Percentiles rank a stretch among this genome's conserved stretches.
Conservation (phyloP, 1,284 basidiomycete species). For the Cryptococcus sp. region DNA sequence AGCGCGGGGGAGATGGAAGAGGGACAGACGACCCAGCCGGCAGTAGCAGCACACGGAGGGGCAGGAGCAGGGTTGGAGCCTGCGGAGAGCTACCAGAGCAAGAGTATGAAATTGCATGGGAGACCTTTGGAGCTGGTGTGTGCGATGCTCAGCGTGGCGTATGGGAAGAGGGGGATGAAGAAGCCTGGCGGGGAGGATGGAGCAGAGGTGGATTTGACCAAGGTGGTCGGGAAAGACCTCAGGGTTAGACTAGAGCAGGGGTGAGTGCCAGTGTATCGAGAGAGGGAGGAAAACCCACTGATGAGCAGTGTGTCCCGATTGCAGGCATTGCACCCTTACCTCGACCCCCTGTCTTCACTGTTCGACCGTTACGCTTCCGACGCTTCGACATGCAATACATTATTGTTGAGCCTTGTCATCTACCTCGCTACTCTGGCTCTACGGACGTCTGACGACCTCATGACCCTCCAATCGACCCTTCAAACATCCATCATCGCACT, state of each 20-base stretch:
- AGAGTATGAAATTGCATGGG: slow-evolving; percentile 32
- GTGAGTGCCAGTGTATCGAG: slow-evolving; percentile 7
- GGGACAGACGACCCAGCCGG: neutral
- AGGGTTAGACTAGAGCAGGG: slow-evolving; percentile 23
- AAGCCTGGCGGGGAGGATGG: slow-evolving; percentile 11
- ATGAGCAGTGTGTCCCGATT: slow-evolving; percentile 25
- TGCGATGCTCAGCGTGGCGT: slow-evolving; percentile 35
- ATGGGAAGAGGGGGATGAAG: slow-evolving; percentile 17
- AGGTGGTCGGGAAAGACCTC: slow-evolving; percentile 19
- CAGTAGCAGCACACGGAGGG: too few species aligned
- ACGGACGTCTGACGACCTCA: slow-evolving; percentile 8
- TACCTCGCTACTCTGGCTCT: slow-evolving; percentile 31
- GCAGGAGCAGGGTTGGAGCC: too few species aligned
- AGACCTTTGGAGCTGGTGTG: slow-evolving; percentile 32
- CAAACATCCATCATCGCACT: slow-evolving; percentile 18
- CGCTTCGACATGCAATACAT: slow-evolving; percentile 9
- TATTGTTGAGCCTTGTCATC: slow-evolving; percentile 24
- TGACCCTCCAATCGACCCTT: slow-evolving; percentile 14
- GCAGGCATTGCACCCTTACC: slow-evolving; percentile 35
- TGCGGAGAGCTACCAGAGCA: slow-evolving; percentile 7
- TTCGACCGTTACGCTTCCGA: slow-evolving; percentile 12
- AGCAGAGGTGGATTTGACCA: slow-evolving; percentile 27
- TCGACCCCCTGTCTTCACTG: slow-evolving; percentile 26
- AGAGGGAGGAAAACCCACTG: neutral
- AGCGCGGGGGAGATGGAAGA: neutral